Percentiles rank a stretch among this genome's conserved stretches.
phyloP scores from a whole-genome alignment of 345 rosid genomes.

The Eucalyptus curtisii region DNA sequence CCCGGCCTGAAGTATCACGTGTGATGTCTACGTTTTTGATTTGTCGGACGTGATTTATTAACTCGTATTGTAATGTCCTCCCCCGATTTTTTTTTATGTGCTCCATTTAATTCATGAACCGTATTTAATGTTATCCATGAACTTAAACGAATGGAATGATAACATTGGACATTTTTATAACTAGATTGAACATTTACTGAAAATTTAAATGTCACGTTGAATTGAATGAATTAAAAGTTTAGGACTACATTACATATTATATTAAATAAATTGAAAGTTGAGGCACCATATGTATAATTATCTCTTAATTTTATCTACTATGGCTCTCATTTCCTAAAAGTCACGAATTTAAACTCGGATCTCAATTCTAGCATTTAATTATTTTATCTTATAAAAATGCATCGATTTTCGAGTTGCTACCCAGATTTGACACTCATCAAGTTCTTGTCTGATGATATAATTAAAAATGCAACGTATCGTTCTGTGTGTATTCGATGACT shows the following conservation, averaged over 20 bases:
- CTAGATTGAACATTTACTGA: too few relatives aligned
- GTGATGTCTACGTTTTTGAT: too few relatives aligned
- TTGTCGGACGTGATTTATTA: too few relatives aligned
- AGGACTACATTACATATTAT: too few relatives aligned
- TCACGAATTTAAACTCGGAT: accelerated
- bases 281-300: accelerated
- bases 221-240: too few relatives aligned
- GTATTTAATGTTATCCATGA: not conserved
- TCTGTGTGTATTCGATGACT: accelerated
- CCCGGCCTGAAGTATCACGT: too few relatives aligned
- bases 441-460: not conserved
- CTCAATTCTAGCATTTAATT: not conserved
- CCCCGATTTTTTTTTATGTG: too few relatives aligned
- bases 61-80: too few relatives aligned
- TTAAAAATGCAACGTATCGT: accelerated
- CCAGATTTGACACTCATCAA: not conserved
- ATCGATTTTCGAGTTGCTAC: not conserved
- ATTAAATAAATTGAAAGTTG: too few relatives aligned
- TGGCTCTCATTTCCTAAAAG: not conserved
- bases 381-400: not conserved
- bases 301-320: not conserved
- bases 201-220: too few relatives aligned
- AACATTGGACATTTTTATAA: too few relatives aligned
- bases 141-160: too few relatives aligned
- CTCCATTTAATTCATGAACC: not conserved